Evolutionary conservation across 306 rosid genomes (phyloP).

Genomic region (Lathyrus aphaca): DNA sequence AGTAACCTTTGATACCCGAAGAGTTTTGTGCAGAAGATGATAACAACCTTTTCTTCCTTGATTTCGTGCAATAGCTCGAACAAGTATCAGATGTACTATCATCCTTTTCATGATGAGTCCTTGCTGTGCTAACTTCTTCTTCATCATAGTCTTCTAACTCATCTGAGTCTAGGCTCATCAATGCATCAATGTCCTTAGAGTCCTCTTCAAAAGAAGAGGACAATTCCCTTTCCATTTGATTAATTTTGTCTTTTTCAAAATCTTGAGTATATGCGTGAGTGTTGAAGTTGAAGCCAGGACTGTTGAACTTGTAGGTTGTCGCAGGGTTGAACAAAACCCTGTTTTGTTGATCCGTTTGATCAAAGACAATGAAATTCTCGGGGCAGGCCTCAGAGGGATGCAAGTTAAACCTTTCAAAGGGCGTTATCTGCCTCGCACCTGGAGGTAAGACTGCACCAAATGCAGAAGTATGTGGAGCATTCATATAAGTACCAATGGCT

Average conservation of each 20-base stretch:
- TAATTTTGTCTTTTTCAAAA: conserved; percentile 45
- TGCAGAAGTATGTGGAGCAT: conserved; percentile 63
- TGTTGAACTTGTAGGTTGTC: conserved; percentile 62
- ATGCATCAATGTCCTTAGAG: conserved; percentile 78
- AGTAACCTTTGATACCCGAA: conserved; percentile 47
- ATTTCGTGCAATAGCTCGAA: conserved; percentile 62
- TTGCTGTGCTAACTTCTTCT: conserved; percentile 91
- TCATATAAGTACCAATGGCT: conserved; percentile 55
- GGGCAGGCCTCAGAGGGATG: conserved; percentile 90
- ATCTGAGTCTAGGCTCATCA: conserved; percentile 82
- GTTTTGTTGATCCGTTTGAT: conserved; percentile 81
- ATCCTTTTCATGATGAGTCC: conserved; percentile 57
- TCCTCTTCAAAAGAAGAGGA: conserved; percentile 75
- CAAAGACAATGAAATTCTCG: conserved; percentile 79
- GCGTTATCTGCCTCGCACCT: conserved; percentile 54
- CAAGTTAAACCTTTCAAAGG: conserved; percentile 69
- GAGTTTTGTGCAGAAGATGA: conserved; percentile 50
- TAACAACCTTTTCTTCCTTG: conserved; percentile 54
- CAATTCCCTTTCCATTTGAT: conserved; percentile 52
- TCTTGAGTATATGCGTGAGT: conserved; percentile 51
- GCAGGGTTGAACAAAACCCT: conserved; percentile 83
- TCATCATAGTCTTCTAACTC: conserved; percentile 72
- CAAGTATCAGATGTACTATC: conserved; percentile 65
- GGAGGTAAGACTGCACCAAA: conserved; percentile 61
- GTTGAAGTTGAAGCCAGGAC: conserved; percentile 60